Evolutionary conservation across 352 stramenopile species (phyloP), one percentile per base, ranked within the genome.

Genomic region (Phytophthora constricta): DNA sequence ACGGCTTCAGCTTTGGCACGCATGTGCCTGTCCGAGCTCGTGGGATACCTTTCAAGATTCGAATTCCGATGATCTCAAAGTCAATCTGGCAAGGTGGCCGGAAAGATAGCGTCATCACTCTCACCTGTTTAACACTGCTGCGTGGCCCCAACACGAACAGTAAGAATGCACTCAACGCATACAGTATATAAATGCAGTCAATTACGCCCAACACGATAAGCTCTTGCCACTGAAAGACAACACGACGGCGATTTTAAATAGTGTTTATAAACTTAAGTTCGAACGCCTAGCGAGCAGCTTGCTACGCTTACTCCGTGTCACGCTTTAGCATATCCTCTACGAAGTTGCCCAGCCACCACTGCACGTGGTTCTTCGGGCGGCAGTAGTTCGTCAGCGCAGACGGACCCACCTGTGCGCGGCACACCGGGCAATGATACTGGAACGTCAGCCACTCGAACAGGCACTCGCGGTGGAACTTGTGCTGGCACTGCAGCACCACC

Each of bases 311-410:
- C 54, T 33, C 31, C 31, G 31, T 37, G 13, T 37, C 1, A 37
- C 7, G 31, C 31, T 17, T 57, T 23, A 88, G 57, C 10, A 69
- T 74, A 41, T 85, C 65, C 42, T 84, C 66, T 25, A 80, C 76
- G 37, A 87, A 87, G 19, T 80, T 72, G 4, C 65, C 72, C 31
- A 90, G 63, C 81, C 81, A 90, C 81, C 79, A 90, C 62, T 87
- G 79, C n/a, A 79, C 68, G 47, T 77, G 63, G 58, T 76, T 72
- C 68, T 86, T 87, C 3, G 79, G 72, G 17, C 75, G 43, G 56
- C 76, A 87, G 62, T 72, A 83, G 56, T 79, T 84, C 5, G 72
- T 84, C 57, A 79, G 67, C 9, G 73, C 76, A 19, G 66, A 51
- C 8, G 75, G 76, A 2, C 75, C 73, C 23, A 84, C 73, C 27